Evolutionary conservation across 495 filamentous ascomycete genomes (phyloP).

Genomic region (Polyplosphaeria fusca): DNA sequence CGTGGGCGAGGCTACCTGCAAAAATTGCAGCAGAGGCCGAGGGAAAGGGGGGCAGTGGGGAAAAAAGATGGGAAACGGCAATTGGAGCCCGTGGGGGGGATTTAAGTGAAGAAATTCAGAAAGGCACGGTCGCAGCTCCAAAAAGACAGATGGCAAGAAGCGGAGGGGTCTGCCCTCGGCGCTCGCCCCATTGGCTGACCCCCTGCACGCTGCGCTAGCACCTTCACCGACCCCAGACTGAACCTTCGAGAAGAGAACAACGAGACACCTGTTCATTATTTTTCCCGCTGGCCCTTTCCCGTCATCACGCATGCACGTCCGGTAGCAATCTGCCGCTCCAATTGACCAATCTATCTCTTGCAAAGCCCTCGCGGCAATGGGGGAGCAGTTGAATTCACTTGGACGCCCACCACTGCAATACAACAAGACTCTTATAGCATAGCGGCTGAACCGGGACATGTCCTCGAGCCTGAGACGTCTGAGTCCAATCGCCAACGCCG

Average conservation of each 20-base stretch:
- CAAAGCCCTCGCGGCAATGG: too few relatives aligned
- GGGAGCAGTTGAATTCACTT: too few relatives aligned
- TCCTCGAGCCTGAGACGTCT: too few relatives aligned
- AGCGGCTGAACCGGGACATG: too few relatives aligned
- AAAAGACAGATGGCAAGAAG: background rate
- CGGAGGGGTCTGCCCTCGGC: background rate
- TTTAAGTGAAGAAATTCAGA: background rate
- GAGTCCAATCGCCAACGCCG: too few relatives aligned
- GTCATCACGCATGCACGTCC: background rate
- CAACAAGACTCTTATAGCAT: too few relatives aligned
- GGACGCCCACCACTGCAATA: too few relatives aligned
- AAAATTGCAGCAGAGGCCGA: background rate
- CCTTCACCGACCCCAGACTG: background rate
- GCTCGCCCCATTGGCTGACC: background rate
- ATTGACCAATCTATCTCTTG: background rate
- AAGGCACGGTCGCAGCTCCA: background rate
- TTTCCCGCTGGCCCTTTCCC: background rate
- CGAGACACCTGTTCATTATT: background rate
- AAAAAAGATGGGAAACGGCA: background rate
- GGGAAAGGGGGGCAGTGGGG: background rate
- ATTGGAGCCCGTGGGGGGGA: background rate
- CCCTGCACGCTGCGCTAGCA: background rate
- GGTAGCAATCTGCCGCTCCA: background rate
- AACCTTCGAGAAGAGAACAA: background rate
- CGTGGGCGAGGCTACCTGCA: slow-evolving; percentile 24